Percentiles rank a stretch among this genome's conserved stretches.
Evolutionary conservation across 768 basidiomycete genomes (phyloP).

Genomic region (Rubroboletus pulcherrimus): DNA sequence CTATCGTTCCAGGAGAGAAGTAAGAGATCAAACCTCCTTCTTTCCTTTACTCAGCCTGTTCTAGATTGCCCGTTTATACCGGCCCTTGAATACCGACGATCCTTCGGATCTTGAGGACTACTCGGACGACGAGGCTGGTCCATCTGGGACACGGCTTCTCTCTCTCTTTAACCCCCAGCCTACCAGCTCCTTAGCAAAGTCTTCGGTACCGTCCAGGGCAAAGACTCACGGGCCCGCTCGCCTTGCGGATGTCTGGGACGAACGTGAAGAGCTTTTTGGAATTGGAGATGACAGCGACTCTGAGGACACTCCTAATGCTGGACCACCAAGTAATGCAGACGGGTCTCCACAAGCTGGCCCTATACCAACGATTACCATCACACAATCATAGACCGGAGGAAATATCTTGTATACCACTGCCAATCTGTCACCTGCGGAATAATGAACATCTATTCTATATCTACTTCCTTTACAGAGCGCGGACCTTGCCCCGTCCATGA

Average conservation of each 20-base stretch:
- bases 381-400: conserved; percentile 19
- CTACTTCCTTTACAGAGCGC: not conserved
- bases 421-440: conserved; percentile 4
- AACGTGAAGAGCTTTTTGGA: conserved; percentile 70
- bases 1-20: conserved; percentile 78
- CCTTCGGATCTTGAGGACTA: conserved; percentile 51
- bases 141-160: conserved; percentile 52
- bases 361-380: conserved; percentile 29
- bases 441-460: conserved; percentile 13
- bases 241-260: conserved; percentile 70
- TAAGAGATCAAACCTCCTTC: conserved; percentile 24
- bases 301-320: conserved; percentile 34
- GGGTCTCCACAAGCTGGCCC: conserved; percentile 7
- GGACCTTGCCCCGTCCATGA: conserved; percentile 2
- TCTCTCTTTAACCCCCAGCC: conserved; percentile 40
- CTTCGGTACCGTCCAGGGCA: conserved; percentile 25
- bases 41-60: not conserved
- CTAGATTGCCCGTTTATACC: conserved; percentile 76
- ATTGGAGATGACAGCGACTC: conserved; percentile 62
- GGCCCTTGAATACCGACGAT: conserved; percentile 56
- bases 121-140: conserved; percentile 40
- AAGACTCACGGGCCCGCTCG: conserved; percentile 32
- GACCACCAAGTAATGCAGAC: conserved; percentile 1
- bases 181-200: conserved; percentile 14
- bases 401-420: conserved; percentile 28